A percentile compares a stretch with the other conserved stretches of the same genome.
phyloP scores from a whole-genome alignment of 352 stramenopile species.

The Phytophthora sojae region DNA sequence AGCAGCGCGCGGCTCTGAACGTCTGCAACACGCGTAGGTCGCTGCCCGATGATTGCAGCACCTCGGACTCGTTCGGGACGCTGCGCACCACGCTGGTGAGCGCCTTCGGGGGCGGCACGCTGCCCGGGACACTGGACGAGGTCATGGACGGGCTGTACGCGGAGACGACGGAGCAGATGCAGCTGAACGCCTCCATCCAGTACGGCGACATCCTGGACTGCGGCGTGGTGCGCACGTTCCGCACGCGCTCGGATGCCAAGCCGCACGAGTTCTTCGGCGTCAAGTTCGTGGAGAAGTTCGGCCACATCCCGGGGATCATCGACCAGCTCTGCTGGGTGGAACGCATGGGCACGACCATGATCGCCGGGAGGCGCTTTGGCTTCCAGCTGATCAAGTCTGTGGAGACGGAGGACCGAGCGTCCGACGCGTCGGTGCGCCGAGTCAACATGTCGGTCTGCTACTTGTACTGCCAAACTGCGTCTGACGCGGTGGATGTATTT shows the following conservation, averaged over 20 bases:
- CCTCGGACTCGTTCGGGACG: constrained; percentile 20
- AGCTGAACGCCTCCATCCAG: constrained; percentile 55
- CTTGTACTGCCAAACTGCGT: constrained; percentile 57
- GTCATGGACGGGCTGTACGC: constrained; percentile 65
- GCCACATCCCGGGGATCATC: constrained; percentile 33
- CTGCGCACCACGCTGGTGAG: constrained; percentile 51
- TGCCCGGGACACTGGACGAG: constrained; percentile 54
- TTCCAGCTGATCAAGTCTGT: constrained; percentile 75
- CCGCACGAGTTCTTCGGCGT: constrained; percentile 67
- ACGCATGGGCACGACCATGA: constrained; percentile 36
- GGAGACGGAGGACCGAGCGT: constrained; percentile 36
- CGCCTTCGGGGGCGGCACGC: constrained; percentile 59
- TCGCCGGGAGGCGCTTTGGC: constrained; percentile 38
- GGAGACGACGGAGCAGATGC: constrained; percentile 45
- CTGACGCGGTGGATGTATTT: constrained; percentile 61
- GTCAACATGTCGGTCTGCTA: constrained; percentile 73
- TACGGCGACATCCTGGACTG: constrained; percentile 56
- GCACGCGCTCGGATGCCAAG: constrained; percentile 31
- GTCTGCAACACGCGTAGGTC: constrained; percentile 16
- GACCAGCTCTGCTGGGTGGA: constrained; percentile 75
- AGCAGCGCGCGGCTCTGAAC: constrained; percentile 24
- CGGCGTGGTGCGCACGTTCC: constrained; percentile 59
- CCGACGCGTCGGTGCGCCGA: constrained; percentile 31
- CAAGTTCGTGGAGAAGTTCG: constrained; percentile 64
- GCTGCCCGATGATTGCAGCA: constrained; percentile 17